Conservation (phyloP, 106 monocot species). For the Allium cepa region DNA sequence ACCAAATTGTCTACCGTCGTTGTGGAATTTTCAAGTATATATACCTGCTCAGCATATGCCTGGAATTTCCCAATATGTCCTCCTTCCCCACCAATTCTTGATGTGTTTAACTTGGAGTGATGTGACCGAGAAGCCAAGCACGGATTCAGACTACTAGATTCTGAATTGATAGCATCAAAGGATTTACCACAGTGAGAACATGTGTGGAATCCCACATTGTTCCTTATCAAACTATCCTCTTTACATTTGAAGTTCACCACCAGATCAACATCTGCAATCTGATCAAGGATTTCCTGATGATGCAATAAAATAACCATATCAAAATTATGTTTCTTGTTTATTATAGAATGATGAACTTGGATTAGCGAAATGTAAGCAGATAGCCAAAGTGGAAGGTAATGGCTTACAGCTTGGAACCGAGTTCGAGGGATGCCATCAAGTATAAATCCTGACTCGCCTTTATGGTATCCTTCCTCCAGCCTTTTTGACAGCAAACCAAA, state of each 20-base stretch:
- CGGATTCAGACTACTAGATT: constrained; percentile 39
- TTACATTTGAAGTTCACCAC: constrained; percentile 82
- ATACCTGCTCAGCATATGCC: constrained; percentile 58
- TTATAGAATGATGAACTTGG: too few relatives aligned
- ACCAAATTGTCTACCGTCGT: too few relatives aligned
- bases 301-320: too few relatives aligned
- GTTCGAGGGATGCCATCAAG: constrained; percentile 91
- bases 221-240: constrained; percentile 64
- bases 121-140: constrained; percentile 33
- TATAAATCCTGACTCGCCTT: constrained; percentile 88
- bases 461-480: constrained; percentile 65
- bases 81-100: constrained; percentile 25
- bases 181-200: constrained; percentile 65
- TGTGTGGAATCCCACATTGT: constrained; percentile 31
- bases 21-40: too few relatives aligned
- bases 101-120: constrained; percentile 30
- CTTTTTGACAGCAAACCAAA: constrained; percentile 77
- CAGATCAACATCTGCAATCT: constrained; percentile 77
- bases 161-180: constrained; percentile 28
- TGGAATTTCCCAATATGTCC: constrained; percentile 35
- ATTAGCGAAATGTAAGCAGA: too few relatives aligned
- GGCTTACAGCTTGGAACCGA: constrained; percentile 74
- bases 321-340: too few relatives aligned
- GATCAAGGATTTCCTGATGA: constrained; percentile 83
- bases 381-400: too few relatives aligned